Evolutionary conservation across 2,329 filamentous ascomycete genomes (phyloP).

Genomic region (Aspergillus unguis): DNA sequence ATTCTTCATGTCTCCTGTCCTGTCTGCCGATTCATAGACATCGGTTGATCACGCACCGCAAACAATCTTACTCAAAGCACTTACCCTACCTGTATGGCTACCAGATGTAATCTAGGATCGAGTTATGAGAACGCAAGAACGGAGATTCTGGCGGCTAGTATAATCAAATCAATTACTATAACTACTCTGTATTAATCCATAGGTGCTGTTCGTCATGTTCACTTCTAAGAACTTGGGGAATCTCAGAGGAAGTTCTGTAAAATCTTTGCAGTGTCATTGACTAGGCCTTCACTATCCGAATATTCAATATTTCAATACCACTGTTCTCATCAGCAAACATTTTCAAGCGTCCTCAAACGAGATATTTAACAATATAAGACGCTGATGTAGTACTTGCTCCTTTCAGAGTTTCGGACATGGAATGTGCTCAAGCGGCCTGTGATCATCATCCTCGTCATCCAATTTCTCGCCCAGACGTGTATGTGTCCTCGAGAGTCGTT

Average conservation of each 20-base stretch:
- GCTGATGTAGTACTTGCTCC: neutral
- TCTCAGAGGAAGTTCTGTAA: neutral
- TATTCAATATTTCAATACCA: neutral
- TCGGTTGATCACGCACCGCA: neutral
- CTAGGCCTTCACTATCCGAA: neutral
- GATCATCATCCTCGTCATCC: neutral
- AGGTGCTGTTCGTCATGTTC: neutral
- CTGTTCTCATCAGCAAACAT: neutral
- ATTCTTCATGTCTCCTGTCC: neutral
- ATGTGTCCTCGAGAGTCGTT: conserved; percentile 54
- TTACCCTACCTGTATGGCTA: conserved; percentile 11
- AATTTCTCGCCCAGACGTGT: neutral
- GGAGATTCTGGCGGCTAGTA: conserved; percentile 3
- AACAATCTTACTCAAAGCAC: neutral
- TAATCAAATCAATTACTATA: conserved; percentile 9
- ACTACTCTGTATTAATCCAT: neutral
- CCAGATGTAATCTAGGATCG: conserved; percentile 13
- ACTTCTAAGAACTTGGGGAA: no score
- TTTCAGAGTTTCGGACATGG: no score
- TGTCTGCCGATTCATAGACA: neutral
- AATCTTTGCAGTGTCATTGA: neutral
- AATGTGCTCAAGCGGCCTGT: neutral
- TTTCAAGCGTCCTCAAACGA: neutral
- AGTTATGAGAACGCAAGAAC: conserved; percentile 11
- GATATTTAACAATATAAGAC: conserved; percentile 5